phyloP scores from a whole-genome alignment of 805 yeast genomes.

The Cyberlindnera japonica region DNA sequence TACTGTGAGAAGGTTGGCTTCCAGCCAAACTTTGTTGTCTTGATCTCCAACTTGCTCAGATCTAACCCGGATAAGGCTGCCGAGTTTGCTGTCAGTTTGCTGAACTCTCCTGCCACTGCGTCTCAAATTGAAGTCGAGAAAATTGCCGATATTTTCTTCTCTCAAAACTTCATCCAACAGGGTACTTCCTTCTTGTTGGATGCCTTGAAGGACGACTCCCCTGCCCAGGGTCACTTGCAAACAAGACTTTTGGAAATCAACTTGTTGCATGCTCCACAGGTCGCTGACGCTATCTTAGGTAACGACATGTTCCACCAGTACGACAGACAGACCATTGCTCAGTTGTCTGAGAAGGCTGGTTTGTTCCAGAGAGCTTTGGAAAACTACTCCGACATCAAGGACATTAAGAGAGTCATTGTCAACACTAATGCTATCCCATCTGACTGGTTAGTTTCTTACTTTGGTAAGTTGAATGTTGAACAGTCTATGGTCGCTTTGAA shows the following conservation, averaged over 20 bases:
- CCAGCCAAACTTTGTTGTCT: conserved; percentile 83
- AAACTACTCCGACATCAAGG: conserved; percentile 90
- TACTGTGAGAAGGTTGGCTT: conserved; percentile 87
- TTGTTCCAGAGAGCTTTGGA: conserved; percentile 93
- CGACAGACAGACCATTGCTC: conserved; percentile 90
- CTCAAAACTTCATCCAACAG: conserved; percentile 92
- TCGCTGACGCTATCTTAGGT: conserved; percentile 97
- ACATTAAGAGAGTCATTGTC: conserved; percentile 90
- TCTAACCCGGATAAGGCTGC: conserved; percentile 97
- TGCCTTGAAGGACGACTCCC: conserved; percentile 89
- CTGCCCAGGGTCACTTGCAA: conserved; percentile 94
- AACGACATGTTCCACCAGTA: conserved; percentile 94
- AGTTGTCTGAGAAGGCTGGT: conserved; percentile 94
- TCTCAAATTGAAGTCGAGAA: conserved; percentile 72
- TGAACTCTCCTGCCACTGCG: conserved; percentile 58
- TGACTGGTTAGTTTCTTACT: conserved; percentile 91
- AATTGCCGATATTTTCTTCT: conserved; percentile 88
- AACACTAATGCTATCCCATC: conserved; percentile 81
- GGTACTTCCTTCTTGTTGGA: conserved; percentile 96
- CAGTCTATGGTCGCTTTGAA: conserved; percentile 84
- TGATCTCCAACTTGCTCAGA: conserved; percentile 87
- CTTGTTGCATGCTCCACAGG: conserved; percentile 95
- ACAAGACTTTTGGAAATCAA: conserved; percentile 92
- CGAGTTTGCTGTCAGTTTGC: conserved; percentile 88
- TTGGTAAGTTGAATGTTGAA: conserved; percentile 91